These are phyloP conservation scores for Cryptococcus hybrid DNA, from an alignment of 1,284 basidiomycete species.

Conservation along the genomic window DNA sequence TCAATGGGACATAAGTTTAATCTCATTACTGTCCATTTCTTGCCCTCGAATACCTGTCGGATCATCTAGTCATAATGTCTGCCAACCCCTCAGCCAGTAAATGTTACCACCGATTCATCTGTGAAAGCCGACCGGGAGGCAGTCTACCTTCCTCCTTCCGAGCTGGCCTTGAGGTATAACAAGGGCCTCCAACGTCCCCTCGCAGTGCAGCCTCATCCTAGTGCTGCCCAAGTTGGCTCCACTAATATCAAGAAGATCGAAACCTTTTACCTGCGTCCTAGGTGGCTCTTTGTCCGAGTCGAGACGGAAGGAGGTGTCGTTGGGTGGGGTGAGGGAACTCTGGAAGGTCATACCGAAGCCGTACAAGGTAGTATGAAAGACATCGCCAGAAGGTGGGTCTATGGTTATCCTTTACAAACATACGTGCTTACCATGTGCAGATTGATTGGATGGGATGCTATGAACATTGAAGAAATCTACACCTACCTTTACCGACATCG, in stretches of 20 bases:
- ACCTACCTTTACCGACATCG: slow-evolving; percentile 61
- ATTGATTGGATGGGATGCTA: slow-evolving; percentile 60
- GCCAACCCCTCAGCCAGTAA: slow-evolving; percentile 29
- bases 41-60: no score
- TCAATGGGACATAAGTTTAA: no score
- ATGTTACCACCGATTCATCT: slow-evolving; percentile 22
- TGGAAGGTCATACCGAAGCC: slow-evolving; percentile 63
- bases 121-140: slow-evolving; percentile 30
- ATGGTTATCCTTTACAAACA: not conserved
- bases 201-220: slow-evolving; percentile 26
- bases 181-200: slow-evolving; percentile 34
- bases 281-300: slow-evolving; percentile 74
- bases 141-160: slow-evolving; percentile 40
- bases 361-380: slow-evolving; percentile 69
- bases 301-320: slow-evolving; percentile 66
- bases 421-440: slow-evolving; percentile 9
- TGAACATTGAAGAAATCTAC: slow-evolving; percentile 64
- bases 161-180: slow-evolving; percentile 35
- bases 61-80: slow-evolving; percentile 7
- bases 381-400: slow-evolving; percentile 56
- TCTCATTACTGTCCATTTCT: no score
- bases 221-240: slow-evolving; percentile 20
- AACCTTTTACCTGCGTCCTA: slow-evolving; percentile 65
- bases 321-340: slow-evolving; percentile 59
- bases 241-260: slow-evolving; percentile 47